Base-by-base conservation (phyloP, 495 filamentous ascomycete genomes). In the Neurospora sp. region DNA sequence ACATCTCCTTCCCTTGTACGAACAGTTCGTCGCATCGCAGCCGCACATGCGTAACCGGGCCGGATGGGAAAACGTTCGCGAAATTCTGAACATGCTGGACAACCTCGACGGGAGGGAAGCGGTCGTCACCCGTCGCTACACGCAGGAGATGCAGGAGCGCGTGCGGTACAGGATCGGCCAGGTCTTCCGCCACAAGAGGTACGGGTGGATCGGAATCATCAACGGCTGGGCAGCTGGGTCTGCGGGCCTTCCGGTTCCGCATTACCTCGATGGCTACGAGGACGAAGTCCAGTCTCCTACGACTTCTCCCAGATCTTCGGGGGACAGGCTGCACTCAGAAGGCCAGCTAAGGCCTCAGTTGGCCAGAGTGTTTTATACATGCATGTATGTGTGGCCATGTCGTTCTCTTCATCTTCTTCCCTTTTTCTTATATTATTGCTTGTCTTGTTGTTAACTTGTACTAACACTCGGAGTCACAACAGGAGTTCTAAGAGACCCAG, bases 141-240 rank as follows among this genome's bases (percentile, higher is more conserved):
- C 75, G 70, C 77, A 72, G 48, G 81, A 77, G 75, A 84, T 76
- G 77, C 70, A 76, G 71, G 24, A 78, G 17, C 77, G 77, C 13
- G 89, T 93, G n/a, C 84, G 79, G 71, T 95, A 91, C 82, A 88
- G 85, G 72, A 88, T 99, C 66, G 96, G 96, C 5, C 91, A 96
- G 75, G 88, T 96, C 3, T 96, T 98, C 78, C 86, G 84, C 71
- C 96, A 98, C 79, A 90, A 85, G 76, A 88, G 93, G 69, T 98
- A 97, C 81, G 81, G 85, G 31, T 97, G 96, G 78, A 83, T 86
- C 31, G 94, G 90, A 28, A 85, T 97, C 13, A 92, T 99, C 74
- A 92, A 90, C 13, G 95, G 95, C 21, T 99, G 96, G 96, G 91
- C 94, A 73, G 80, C 85, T 0, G 82, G 81, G 21, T 77, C 74